Evolutionary conservation across 164 flowering plant species (phyloP).

Genomic region (Aristolochia californica): DNA sequence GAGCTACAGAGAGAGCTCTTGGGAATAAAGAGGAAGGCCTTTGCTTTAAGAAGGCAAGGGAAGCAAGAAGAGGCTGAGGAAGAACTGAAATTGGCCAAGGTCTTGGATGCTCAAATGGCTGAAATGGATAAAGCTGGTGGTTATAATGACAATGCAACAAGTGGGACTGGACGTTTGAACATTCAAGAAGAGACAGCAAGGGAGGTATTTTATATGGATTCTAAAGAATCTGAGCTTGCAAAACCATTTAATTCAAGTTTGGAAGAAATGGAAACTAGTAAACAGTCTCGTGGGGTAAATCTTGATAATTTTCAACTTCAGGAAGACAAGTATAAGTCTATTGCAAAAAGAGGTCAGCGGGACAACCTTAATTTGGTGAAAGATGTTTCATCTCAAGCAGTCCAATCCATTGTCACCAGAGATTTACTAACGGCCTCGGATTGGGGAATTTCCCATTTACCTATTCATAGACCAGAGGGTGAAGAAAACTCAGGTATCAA

Average conservation of each 20-base stretch:
- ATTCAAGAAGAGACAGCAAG: background rate
- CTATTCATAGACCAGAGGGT: slow-evolving; percentile 6
- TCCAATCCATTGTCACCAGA: slow-evolving; percentile 8
- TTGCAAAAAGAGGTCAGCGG: slow-evolving; percentile 2
- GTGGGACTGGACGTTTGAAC: background rate
- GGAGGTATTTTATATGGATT: background rate
- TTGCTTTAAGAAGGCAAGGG: slow-evolving; percentile 71
- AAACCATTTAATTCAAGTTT: slow-evolving; percentile 1
- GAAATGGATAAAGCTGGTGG: slow-evolving; percentile 33
- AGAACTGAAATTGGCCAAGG: slow-evolving; percentile 43
- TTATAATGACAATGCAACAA: background rate
- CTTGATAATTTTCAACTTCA: slow-evolving; percentile 3
- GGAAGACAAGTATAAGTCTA: slow-evolving; percentile 3
- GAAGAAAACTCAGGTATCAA: slow-evolving; percentile 3
- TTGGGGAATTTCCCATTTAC: slow-evolving; percentile 10
- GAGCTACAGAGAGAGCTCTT: slow-evolving; percentile 81
- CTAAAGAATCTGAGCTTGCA: background rate
- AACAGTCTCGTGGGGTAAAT: slow-evolving; percentile 1
- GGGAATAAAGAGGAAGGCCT: slow-evolving; percentile 71
- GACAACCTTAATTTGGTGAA: slow-evolving; percentile 5
- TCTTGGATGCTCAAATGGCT: slow-evolving; percentile 53
- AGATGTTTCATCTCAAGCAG: slow-evolving; percentile 5
- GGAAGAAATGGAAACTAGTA: slow-evolving; percentile 6
- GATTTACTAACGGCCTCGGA: slow-evolving; percentile 25
- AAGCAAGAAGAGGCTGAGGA: slow-evolving; percentile 70